Evolutionary conservation across 2,329 filamentous ascomycete genomes (phyloP), one percentile per base, ranked within the genome.

Genomic region (Monilinia fructicola): DNA sequence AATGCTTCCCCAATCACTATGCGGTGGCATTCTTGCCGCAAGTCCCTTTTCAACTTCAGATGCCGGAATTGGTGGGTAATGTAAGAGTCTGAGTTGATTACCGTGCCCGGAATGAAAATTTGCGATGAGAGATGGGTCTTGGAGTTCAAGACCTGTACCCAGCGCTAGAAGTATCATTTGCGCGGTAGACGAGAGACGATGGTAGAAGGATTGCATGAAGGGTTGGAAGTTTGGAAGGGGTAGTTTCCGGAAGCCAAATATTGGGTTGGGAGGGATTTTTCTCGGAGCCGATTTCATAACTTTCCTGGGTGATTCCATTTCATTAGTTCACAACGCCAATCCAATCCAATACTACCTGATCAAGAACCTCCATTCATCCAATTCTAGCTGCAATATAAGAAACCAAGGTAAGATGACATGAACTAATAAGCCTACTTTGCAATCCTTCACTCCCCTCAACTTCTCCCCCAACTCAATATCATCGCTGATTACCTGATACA

Each of bases 1-100:
- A 53, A 85, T 73, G 67, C 69, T 78, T 70, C 77, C 80, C 81
- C 81, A 85, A 69, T 85, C 84, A 2, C 78, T 82, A 72, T 85
- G 83, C 0, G 81, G 78, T 1, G 81, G 79, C 72, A 85, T 83
- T 18, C 83, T 78, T 16, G 79, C 78, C 44, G 78, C 77, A 12
- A 73, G 72, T 18, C 79, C 76, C 26, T 73, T 78, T 52, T 81
- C 79, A 12, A 85, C 67, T 55, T 77, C 77, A 35, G 77, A 77
- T 1, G 78, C 79, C 23, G 80, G 79, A 14, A 85, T 77, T 1
- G 83, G 78, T 0, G 83, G 82, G 66, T 86, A 89, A 72, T 88
- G 85, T 9, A 88, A 77, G 26, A 89, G 76, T 3, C 87, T 81
- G 18, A 88, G 78, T 73, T 88, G 85, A 69, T 86, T 85, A 70